Evolutionary conservation across 176 grass and related monocot genomes (phyloP).

Genomic region (Lolium multiflorum): DNA sequence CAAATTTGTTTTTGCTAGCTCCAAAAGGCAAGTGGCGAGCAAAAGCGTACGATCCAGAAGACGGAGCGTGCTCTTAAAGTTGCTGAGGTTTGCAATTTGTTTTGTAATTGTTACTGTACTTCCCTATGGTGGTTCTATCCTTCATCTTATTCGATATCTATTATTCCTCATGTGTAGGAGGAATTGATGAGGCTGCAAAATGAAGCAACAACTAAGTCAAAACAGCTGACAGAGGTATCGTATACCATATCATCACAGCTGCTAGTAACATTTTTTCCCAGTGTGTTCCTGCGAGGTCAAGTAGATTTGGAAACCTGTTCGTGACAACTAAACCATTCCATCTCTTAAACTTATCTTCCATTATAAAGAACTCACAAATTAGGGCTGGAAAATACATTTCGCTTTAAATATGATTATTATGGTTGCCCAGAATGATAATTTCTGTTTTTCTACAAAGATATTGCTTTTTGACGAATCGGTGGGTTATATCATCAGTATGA

Average conservation of each 20-base stretch:
- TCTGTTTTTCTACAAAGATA: slow-evolving; percentile 10
- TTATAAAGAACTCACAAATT: not conserved
- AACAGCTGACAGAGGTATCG: slow-evolving; percentile 78
- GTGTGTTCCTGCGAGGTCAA: not conserved
- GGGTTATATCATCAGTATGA: slow-evolving; percentile 3
- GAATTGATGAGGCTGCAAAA: slow-evolving; percentile 85
- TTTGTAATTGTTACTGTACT: slow-evolving; percentile 12
- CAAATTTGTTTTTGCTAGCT: slow-evolving; percentile 57
- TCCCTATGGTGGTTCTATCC: not conserved
- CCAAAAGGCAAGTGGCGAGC: slow-evolving; percentile 74
- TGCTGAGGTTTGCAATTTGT: slow-evolving; percentile 74
- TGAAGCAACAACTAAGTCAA: slow-evolving; percentile 78
- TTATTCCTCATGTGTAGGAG: slow-evolving; percentile 58
- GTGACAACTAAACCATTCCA: slow-evolving; percentile 7
- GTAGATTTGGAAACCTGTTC: not conserved
- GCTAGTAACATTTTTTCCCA: not conserved
- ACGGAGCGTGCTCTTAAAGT: slow-evolving; percentile 91
- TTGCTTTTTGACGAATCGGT: not conserved
- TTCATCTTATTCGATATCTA: slow-evolving; percentile 39
- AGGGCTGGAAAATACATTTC: not conserved
- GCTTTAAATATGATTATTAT: slow-evolving; percentile 9
- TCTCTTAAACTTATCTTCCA: not conserved
- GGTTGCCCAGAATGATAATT: slow-evolving; percentile 21
- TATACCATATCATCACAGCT: not conserved
- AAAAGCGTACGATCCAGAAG: slow-evolving; percentile 75